These are phyloP conservation scores for Populus nigra DNA, from an alignment of 345 rosid species.

Conservation along the genomic window DNA sequence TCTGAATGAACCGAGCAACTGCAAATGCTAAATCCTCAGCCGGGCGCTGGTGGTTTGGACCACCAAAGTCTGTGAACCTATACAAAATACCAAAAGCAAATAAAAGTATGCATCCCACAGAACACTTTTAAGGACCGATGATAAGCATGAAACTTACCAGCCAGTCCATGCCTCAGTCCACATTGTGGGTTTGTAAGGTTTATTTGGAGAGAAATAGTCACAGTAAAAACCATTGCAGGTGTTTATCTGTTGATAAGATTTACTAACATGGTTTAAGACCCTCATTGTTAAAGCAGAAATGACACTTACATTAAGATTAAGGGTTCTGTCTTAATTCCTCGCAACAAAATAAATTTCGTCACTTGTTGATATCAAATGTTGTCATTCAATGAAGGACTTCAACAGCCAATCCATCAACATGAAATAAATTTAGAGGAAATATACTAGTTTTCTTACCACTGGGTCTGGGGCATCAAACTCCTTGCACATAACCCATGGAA, in stretches of 20 bases:
- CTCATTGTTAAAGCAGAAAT: not conserved
- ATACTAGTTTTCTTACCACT: conserved; percentile 8
- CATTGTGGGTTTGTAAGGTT: conserved; percentile 33
- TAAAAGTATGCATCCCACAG: not conserved
- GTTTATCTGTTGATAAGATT: conserved; percentile 19
- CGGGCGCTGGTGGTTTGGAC: conserved; percentile 27
- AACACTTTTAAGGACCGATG: not conserved
- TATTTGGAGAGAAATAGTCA: conserved; percentile 27
- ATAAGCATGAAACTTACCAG: conserved; percentile 7
- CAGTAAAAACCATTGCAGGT: conserved; percentile 34
- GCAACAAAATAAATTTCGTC: no score
- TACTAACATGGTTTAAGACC: not conserved
- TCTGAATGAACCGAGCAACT: conserved; percentile 32
- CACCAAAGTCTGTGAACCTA: conserved; percentile 34
- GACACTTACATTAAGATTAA: not conserved
- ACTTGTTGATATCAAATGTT: no score
- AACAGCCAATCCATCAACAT: no score
- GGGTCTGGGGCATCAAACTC: conserved; percentile 34
- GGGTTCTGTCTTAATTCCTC: not conserved
- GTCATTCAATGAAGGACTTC: no score
- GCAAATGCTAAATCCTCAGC: conserved; percentile 33
- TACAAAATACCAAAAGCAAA: not conserved
- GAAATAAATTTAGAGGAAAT: no score
- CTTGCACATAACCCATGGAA: conserved; percentile 40
- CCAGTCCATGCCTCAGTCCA: conserved; percentile 40